Evolutionary conservation across 164 flowering plant genomes (phyloP).

Genomic region (Paratinospora sagittata): DNA sequence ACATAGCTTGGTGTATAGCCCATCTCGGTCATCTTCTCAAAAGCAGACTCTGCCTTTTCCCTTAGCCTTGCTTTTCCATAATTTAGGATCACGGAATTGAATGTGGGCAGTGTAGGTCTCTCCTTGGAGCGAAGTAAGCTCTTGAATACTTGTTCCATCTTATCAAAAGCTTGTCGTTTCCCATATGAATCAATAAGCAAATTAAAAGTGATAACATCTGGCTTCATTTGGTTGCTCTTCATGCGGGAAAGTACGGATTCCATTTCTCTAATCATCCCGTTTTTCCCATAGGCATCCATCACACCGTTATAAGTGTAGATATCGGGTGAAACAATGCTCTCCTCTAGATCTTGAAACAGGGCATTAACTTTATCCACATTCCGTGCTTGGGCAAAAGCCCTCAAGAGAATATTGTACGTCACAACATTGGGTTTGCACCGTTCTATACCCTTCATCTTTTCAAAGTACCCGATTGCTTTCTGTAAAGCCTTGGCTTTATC

Average conservation of each 20-base stretch:
- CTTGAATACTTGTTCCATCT: constrained; percentile 93
- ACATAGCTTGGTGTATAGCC: constrained; percentile 63
- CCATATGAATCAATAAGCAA: constrained; percentile 91
- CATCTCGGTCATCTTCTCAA: constrained; percentile 52
- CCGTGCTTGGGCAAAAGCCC: constrained; percentile 80
- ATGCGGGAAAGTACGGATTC: constrained; percentile 67
- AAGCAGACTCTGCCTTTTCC: constrained; percentile 65
- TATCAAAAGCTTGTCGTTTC: constrained; percentile 74
- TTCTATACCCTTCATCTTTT: constrained; percentile 87
- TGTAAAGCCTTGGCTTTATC: constrained; percentile 81
- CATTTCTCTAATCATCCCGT: constrained; percentile 90
- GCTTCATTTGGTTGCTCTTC: constrained; percentile 69
- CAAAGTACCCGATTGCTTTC: constrained; percentile 72
- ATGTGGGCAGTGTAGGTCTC: constrained; percentile 82
- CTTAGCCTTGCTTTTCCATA: constrained; percentile 89
- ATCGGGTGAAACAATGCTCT: constrained; percentile 64
- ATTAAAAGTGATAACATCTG: constrained; percentile 81
- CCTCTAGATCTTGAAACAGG: constrained; percentile 72
- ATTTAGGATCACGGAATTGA: constrained; percentile 84
- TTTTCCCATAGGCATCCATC: constrained; percentile 96
- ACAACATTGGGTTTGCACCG: constrained; percentile 80
- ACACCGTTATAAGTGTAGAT: constrained; percentile 86
- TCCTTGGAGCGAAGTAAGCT: constrained; percentile 74
- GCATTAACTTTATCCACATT: constrained; percentile 60
- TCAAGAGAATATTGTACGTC: constrained; percentile 86